These are phyloP conservation scores for Castanea crenata DNA, from an alignment of 306 rosid species.

Conservation along the genomic window DNA sequence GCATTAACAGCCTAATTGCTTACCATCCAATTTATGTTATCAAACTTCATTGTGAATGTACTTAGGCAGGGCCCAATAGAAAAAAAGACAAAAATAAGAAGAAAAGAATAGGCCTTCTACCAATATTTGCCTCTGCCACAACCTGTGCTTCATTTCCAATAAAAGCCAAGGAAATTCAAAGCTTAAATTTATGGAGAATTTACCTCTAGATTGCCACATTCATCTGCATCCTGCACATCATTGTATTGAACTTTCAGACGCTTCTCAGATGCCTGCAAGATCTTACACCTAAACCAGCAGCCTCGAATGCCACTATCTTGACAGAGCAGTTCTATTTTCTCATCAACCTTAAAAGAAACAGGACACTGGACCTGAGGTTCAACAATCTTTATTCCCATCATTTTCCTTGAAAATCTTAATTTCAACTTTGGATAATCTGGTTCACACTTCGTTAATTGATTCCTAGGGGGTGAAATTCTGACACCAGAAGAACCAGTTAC, in stretches of 20 bases:
- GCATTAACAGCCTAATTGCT: background rate
- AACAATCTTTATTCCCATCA: slow-evolving; percentile 36
- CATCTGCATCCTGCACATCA: slow-evolving; percentile 60
- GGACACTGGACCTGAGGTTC: slow-evolving; percentile 32
- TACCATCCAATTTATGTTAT: background rate
- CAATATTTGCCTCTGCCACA: background rate
- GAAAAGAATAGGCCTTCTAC: background rate
- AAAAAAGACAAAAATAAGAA: background rate
- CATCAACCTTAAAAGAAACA: slow-evolving; percentile 44
- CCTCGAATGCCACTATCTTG: slow-evolving; percentile 89
- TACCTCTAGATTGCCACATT: slow-evolving; percentile 56
- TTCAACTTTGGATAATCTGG: slow-evolving; percentile 57
- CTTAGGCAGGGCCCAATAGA: background rate
- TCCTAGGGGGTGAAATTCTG: slow-evolving; percentile 21
- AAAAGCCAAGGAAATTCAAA: slow-evolving; percentile 15
- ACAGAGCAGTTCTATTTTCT: slow-evolving; percentile 67
- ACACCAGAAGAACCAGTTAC: slow-evolving; percentile 37
- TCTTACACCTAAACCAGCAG: slow-evolving; percentile 85
- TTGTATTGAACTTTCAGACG: slow-evolving; percentile 64
- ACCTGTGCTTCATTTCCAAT: background rate
- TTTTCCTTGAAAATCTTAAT: slow-evolving; percentile 50
- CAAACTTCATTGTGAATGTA: background rate
- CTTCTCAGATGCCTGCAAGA: slow-evolving; percentile 47
- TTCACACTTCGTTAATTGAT: slow-evolving; percentile 32
- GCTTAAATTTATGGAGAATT: background rate